Evolutionary conservation across 192 early-diverging fungal species (phyloP).

Genomic region (Geranomyces michiganensis): DNA sequence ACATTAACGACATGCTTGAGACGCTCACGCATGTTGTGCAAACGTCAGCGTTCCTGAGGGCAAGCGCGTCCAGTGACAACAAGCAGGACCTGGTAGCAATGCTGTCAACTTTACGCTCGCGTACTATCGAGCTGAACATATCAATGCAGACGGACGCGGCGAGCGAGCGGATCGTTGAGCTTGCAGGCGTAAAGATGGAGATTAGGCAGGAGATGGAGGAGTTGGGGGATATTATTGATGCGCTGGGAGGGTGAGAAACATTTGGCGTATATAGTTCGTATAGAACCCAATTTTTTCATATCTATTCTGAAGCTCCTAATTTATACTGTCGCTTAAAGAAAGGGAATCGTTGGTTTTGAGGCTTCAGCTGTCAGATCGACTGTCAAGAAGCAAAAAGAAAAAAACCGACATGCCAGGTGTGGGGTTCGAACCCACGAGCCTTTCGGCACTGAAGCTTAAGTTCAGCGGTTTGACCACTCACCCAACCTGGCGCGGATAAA

Average conservation of each 20-base stretch:
- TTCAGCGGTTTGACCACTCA: slow-evolving; percentile 31
- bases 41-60: neutral
- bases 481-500: neutral
- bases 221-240: neutral
- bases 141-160: neutral
- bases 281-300: too few species aligned
- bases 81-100: neutral
- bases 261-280: too few species aligned
- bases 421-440: slow-evolving; percentile 61
- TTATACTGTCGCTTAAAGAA: too few species aligned
- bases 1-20: slow-evolving; percentile 6
- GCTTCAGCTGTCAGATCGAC: too few species aligned
- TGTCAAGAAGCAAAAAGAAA: too few species aligned
- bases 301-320: too few species aligned
- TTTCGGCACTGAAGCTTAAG: slow-evolving; percentile 53
- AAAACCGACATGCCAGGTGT: slow-evolving; percentile 46
- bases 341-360: too few species aligned
- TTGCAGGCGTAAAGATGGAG: slow-evolving; percentile 1
- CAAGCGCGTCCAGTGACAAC: neutral
- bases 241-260: too few species aligned
- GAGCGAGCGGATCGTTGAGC: slow-evolving; percentile 2
- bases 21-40: neutral
- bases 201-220: slow-evolving; percentile 17
- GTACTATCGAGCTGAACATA: neutral
- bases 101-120: neutral